Base-by-base conservation (phyloP, 2,329 filamentous ascomycete species). In the Sporothrix sp. region DNA sequence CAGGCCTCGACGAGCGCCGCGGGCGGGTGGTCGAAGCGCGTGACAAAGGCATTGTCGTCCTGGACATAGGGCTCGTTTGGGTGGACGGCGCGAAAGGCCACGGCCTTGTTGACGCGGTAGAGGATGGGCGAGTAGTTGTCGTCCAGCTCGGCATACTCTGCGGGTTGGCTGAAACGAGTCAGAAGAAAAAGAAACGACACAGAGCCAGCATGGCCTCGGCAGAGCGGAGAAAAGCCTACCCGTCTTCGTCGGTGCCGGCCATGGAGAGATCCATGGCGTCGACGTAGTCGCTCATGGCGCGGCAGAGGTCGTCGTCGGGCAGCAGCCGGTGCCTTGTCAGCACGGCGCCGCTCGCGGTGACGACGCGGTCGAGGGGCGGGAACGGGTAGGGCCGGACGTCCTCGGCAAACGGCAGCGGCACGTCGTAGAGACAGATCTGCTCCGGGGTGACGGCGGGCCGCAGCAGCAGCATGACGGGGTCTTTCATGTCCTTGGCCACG, bases 301-400 rank as follows among this genome's bases (percentile, higher is more conserved):
- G 70, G 49, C 79, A 75, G 21, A 98, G 73, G 28, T 86, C 79
- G 2, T 85, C 75, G 9, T 72, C 82, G 0, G 93, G 93, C 2
- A 98, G 72, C 53, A 94, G 82, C 32, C 87, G 84, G 57, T 98
- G 90, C 59, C 91, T 82, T 10, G 79, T 86, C 44, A 96, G 71
- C 8, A 78, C 76, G 56, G 87, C 85, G 1, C 91, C 91, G 10
- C 82, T 88, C n/a, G 94, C 76, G 0, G 90, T 96, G 53, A 95
- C 70, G 25, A 97, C 84, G 55, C 80, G 85, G 63, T 95, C 90
- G 10, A 98, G 70, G 0, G 91, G 87, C 6, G 93, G 89, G 58
- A 98, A 98, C 52, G 82, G 84, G 64, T 96, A 97, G n/a, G 76
- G 76, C 32, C 93, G 80, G 43, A 96, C 74, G 62, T 98, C 93